A percentile compares a stretch with the other conserved stretches of the same genome.
Conservation (phyloP, 179 eudicot species). For the Monotropa hypopitys region DNA sequence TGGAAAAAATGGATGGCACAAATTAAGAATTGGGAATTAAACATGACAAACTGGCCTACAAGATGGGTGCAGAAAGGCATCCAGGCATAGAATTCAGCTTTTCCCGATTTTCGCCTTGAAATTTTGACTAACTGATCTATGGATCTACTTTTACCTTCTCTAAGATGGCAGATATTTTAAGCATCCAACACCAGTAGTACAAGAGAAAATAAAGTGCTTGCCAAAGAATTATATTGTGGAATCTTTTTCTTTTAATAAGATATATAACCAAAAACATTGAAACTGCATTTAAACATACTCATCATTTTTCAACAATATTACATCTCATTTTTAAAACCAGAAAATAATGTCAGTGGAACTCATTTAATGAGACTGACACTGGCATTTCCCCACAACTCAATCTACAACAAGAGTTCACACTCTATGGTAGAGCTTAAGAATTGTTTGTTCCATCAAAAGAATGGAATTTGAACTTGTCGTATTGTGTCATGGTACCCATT, state of each 20-base stretch:
- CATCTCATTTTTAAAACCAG: background rate
- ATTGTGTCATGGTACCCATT: background rate
- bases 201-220: background rate
- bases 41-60: background rate
- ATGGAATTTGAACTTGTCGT: background rate
- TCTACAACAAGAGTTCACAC: background rate
- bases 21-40: background rate
- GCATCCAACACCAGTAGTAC: background rate
- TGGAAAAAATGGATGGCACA: background rate
- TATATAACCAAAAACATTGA: no score
- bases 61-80: background rate
- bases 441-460: background rate
- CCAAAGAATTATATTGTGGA: background rate
- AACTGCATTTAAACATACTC: background rate
- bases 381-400: background rate
- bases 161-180: background rate
- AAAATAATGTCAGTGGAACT: background rate
- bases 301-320: background rate
- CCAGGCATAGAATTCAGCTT: background rate
- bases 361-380: background rate
- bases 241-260: background rate
- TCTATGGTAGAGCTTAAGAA: background rate
- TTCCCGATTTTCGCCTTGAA: background rate
- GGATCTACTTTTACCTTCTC: background rate
- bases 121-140: background rate